Evolutionary conservation across 305 asterid genomes (phyloP).

Genomic region (Ilex paraguariensis): DNA sequence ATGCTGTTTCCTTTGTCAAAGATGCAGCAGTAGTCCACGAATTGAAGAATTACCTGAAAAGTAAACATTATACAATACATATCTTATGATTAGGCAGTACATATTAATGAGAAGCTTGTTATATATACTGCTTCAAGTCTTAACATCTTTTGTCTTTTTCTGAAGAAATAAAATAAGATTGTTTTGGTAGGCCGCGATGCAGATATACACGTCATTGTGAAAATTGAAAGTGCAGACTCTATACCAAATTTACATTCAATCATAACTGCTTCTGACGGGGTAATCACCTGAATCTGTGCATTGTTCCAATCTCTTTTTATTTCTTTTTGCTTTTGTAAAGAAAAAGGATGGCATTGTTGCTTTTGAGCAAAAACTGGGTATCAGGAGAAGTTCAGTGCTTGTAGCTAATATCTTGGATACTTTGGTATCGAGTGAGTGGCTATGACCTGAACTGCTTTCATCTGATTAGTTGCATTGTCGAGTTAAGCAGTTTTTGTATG

Average conservation of each 20-base stretch:
- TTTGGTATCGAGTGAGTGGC: no score
- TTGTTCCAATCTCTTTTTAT: constrained; percentile 1
- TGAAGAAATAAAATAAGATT: not conserved
- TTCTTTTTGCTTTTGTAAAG: not conserved
- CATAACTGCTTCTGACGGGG: constrained; percentile 97
- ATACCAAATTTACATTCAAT: constrained; percentile 86
- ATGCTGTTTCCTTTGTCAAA: constrained; percentile 96
- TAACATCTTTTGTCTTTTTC: not conserved
- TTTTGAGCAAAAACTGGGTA: no score
- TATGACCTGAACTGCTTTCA: no score
- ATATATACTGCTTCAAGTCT: not conserved
- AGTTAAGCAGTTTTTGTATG: no score
- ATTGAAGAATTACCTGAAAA: constrained; percentile 81
- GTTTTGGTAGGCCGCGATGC: constrained; percentile 64
- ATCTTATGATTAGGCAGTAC: not conserved
- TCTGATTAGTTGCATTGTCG: no score
- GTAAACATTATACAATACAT: constrained; percentile 25
- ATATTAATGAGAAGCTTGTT: not conserved
- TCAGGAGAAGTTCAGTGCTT: no score
- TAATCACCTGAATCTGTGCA: constrained; percentile 23
- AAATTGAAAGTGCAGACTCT: constrained; percentile 98
- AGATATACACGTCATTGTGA: constrained; percentile 89
- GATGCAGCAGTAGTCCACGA: constrained; percentile 95
- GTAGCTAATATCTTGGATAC: no score
- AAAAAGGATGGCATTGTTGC: no score